These are phyloP conservation scores for Vaccinium macrocarpon DNA, from an alignment of 148 eudicot genomes.

Conservation along the genomic window DNA sequence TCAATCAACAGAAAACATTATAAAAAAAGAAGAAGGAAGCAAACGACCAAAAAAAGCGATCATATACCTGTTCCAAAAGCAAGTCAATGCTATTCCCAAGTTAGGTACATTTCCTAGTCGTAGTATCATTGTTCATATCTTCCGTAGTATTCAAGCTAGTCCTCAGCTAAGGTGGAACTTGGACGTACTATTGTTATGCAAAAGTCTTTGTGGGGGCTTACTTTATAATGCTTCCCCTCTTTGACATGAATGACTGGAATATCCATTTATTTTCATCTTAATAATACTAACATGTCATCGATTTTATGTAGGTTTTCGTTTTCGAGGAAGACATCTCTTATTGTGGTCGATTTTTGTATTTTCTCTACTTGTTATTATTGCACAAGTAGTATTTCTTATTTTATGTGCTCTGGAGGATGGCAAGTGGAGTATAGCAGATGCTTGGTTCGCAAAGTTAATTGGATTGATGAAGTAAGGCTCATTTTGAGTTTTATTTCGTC, in stretches of 20 bases:
- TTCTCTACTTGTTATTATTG: conserved; percentile 59
- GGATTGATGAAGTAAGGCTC: conserved; percentile 72
- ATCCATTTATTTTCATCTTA: conserved; percentile 8
- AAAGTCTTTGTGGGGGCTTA: not conserved
- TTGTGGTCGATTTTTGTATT: conserved; percentile 66
- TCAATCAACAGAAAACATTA: not conserved
- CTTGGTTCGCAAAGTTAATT: conserved; percentile 70
- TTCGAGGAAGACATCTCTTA: conserved; percentile 36
- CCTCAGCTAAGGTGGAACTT: not conserved
- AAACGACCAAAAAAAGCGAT: not conserved
- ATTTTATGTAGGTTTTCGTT: conserved; percentile 54
- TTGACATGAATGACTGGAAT: not conserved
- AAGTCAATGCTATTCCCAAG: conserved; percentile 5
- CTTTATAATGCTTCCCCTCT: conserved; percentile 9
- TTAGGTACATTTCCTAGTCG: not conserved
- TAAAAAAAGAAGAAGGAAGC: not conserved
- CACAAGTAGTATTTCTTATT: conserved; percentile 54
- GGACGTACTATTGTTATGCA: not conserved
- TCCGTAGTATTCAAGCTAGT: not conserved
- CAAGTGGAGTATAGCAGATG: conserved; percentile 49
- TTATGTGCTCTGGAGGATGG: conserved; percentile 48
- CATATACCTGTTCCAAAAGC: conserved; percentile 6
- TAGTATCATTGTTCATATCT: not conserved
- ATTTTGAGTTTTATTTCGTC: conserved; percentile 17
- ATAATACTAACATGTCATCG: conserved; percentile 8